These are phyloP conservation scores for Mycena crocata DNA, from an alignment of 768 basidiomycete species.

Conservation along the genomic window DNA sequence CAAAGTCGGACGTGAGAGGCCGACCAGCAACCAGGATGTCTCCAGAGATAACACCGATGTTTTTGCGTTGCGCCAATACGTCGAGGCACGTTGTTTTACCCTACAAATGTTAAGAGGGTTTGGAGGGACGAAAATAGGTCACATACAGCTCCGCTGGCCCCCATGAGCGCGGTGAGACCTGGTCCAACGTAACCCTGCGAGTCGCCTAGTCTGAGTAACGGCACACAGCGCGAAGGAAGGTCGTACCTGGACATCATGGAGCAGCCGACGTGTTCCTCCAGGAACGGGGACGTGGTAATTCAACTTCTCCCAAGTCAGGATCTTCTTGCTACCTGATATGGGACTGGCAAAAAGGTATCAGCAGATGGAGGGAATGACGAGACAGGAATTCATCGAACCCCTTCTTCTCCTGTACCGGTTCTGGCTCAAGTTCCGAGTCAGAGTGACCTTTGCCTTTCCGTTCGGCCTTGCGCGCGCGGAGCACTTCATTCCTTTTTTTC, in stretches of 20 bases:
- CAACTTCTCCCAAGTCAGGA: slow-evolving; percentile 86
- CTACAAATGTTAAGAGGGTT: not conserved
- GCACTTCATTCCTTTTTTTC: slow-evolving; percentile 64
- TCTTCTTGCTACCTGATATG: slow-evolving; percentile 52
- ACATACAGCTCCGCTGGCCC: slow-evolving; percentile 78
- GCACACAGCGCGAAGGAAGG: too few relatives aligned
- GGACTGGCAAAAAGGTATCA: slow-evolving; percentile 22
- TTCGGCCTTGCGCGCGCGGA: slow-evolving; percentile 64
- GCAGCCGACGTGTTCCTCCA: slow-evolving; percentile 67
- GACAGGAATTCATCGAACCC: not conserved
- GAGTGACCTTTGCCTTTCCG: slow-evolving; percentile 43
- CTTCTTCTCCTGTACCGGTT: slow-evolving; percentile 22
- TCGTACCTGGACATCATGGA: slow-evolving; percentile 83
- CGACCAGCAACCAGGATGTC: slow-evolving; percentile 75
- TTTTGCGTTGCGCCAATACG: slow-evolving; percentile 79
- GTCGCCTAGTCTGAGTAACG: too few relatives aligned
- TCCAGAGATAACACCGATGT: slow-evolving; percentile 73
- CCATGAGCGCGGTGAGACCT: slow-evolving; percentile 92
- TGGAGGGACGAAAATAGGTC: not conserved
- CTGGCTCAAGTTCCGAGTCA: slow-evolving; percentile 36
- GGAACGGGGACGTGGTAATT: slow-evolving; percentile 83
- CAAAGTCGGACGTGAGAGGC: slow-evolving; percentile 66
- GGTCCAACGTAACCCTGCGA: slow-evolving; percentile 89
- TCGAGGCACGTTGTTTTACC: slow-evolving; percentile 84
- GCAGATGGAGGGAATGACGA: not conserved